These are phyloP conservation scores for Ilex aquifolium DNA, from an alignment of 257 asterid genomes.

Conservation along the genomic window DNA sequence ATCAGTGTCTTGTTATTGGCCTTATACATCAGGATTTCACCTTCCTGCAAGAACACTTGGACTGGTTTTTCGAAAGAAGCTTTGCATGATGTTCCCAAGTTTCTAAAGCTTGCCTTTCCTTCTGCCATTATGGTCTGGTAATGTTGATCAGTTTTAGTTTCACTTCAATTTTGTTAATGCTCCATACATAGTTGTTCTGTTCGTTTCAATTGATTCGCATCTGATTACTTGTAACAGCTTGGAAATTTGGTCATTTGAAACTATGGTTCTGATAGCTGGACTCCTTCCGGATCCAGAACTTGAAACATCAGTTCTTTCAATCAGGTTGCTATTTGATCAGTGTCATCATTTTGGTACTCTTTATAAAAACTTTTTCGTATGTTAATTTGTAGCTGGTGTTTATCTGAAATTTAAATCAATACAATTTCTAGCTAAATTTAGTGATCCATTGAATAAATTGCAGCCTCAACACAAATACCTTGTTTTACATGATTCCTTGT, in stretches of 20 bases:
- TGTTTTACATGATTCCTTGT: slow-evolving; percentile 12
- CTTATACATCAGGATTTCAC: slow-evolving; percentile 5
- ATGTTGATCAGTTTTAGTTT: neutral
- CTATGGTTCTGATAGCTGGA: slow-evolving; percentile 10
- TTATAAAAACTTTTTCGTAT: too few relatives aligned
- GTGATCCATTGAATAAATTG: neutral
- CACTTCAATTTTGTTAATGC: neutral
- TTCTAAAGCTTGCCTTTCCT: slow-evolving; percentile 14
- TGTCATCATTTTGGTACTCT: too few relatives aligned
- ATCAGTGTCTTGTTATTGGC: slow-evolving; percentile 21
- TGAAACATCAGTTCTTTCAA: slow-evolving; percentile 15
- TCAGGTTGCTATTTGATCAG: neutral
- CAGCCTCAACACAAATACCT: slow-evolving; percentile 18
- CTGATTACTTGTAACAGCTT: slow-evolving; percentile 7
- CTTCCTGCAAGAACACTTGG: slow-evolving; percentile 15
- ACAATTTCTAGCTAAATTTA: neutral
- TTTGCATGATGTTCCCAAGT: slow-evolving; percentile 1
- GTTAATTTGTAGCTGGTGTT: too few relatives aligned
- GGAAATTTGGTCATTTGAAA: slow-evolving; percentile 19
- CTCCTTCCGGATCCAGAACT: slow-evolving; percentile 12
- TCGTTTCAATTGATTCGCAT: neutral
- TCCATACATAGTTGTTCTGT: neutral
- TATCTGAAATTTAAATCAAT: too few relatives aligned
- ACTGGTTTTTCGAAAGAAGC: slow-evolving; percentile 12
- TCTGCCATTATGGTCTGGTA: slow-evolving; percentile 22